Conservation (phyloP, 768 basidiomycete species). For the Collybia nuda region DNA sequence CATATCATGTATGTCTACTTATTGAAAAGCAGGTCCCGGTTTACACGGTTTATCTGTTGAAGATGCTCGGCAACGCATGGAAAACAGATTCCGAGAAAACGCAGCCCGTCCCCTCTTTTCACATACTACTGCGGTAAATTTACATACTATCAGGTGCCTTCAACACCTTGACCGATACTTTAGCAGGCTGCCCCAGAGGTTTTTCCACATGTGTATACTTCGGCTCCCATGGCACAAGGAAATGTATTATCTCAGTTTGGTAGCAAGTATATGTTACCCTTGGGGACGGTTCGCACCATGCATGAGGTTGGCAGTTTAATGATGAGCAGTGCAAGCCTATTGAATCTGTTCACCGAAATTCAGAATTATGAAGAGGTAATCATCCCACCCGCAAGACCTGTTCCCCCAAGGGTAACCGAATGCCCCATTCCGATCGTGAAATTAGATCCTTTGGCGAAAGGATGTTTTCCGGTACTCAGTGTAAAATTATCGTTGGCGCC, state of each 20-base stretch:
- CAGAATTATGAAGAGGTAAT: constrained; percentile 89
- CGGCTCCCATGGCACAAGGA: constrained; percentile 55
- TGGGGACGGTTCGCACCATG: constrained; percentile 72
- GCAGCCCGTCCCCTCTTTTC: constrained; percentile 67
- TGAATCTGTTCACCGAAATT: background rate
- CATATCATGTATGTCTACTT: background rate
- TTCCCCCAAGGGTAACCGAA: constrained; percentile 74
- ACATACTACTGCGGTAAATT: constrained; percentile 47
- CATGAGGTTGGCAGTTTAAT: constrained; percentile 52
- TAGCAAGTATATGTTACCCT: constrained; percentile 75
- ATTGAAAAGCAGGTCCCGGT: background rate
- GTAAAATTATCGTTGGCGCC: background rate
- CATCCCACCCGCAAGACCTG: constrained; percentile 78
- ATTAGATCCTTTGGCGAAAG: constrained; percentile 72
- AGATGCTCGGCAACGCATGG: constrained; percentile 62
- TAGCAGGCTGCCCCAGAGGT: constrained; percentile 58
- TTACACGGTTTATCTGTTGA: constrained; percentile 31
- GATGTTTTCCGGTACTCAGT: constrained; percentile 76
- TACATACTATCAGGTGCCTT: background rate
- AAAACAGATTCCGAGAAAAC: constrained; percentile 57
- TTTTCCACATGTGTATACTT: constrained; percentile 89
- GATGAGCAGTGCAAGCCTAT: background rate
- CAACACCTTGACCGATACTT: background rate
- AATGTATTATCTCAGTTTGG: constrained; percentile 73
- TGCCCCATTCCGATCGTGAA: constrained; percentile 68